These are phyloP conservation scores for Astragalus membranaceus DNA, from an alignment of 306 rosid species.

Conservation along the genomic window DNA sequence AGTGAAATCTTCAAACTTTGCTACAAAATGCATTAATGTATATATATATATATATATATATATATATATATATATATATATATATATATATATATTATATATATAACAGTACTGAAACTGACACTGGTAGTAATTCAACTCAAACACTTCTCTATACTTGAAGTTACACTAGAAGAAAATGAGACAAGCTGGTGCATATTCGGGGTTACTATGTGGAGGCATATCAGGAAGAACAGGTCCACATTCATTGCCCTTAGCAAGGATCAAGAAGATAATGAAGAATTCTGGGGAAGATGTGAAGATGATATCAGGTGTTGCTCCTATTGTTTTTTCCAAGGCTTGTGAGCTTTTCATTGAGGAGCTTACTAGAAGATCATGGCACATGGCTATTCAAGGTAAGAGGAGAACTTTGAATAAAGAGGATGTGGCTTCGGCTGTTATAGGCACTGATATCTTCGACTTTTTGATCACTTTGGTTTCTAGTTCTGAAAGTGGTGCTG, in stretches of 20 bases:
- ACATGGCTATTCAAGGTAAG: constrained; percentile 48
- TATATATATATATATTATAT: constrained; percentile 18
- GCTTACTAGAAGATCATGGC: constrained; percentile 62
- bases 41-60: constrained; percentile 19
- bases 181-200: constrained; percentile 75
- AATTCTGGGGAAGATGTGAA: constrained; percentile 56
- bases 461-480: constrained; percentile 59
- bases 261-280: constrained; percentile 84
- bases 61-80: constrained; percentile 19
- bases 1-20: constrained; percentile 14
- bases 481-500: neutral
- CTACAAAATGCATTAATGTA: neutral
- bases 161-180: constrained; percentile 14
- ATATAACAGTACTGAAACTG: constrained; percentile 18
- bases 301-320: constrained; percentile 76
- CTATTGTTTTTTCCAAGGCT: constrained; percentile 64
- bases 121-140: neutral
- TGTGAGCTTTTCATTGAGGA: constrained; percentile 71
- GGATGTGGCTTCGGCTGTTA: constrained; percentile 58
- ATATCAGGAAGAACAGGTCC: constrained; percentile 46
- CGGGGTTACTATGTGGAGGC: constrained; percentile 42
- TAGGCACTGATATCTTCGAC: constrained; percentile 60
- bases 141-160: neutral
- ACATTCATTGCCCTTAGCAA: constrained; percentile 62
- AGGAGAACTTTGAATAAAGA: constrained; percentile 62